Evolutionary conservation across 2,329 filamentous ascomycete genomes (phyloP).

Genomic region (Ophiostoma pallidulum): DNA sequence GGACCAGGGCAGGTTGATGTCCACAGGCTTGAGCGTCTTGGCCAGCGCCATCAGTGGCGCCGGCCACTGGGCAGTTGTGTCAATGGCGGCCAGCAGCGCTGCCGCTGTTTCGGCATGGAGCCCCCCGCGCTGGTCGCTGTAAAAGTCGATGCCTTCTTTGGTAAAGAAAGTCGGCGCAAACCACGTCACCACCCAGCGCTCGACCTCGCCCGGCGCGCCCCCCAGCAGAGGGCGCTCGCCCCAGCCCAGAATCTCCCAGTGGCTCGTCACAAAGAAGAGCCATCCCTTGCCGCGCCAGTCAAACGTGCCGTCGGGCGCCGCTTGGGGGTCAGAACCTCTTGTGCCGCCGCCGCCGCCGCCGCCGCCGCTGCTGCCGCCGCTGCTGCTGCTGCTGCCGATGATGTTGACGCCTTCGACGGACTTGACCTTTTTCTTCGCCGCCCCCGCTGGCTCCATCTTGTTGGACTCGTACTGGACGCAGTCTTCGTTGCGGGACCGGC

Average conservation of each 20-base stretch:
- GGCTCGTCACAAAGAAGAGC: conserved; percentile 60
- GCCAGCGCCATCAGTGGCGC: conserved; percentile 44
- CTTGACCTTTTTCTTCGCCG: conserved; percentile 39
- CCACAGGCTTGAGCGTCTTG: conserved; percentile 40
- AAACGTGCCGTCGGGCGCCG: conserved; percentile 42
- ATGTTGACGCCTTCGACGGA: conserved; percentile 55
- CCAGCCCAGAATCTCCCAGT: conserved; percentile 77
- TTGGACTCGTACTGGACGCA: conserved; percentile 59
- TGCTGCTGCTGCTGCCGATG: no score
- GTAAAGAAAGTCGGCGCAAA: conserved; percentile 80
- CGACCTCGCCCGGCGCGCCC: conserved; percentile 25
- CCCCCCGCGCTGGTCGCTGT: conserved; percentile 54
- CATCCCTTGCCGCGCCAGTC: conserved; percentile 71
- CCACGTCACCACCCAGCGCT: conserved; percentile 72
- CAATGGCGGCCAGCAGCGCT: conserved; percentile 17
- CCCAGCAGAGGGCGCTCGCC: conserved; percentile 42
- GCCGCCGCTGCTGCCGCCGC: conserved; percentile 19
- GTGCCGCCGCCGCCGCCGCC: conserved; percentile 16
- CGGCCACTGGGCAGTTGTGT: conserved; percentile 30
- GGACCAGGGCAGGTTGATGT: conserved; percentile 43
- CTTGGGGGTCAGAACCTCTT: no score
- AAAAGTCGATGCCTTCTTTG: conserved; percentile 71
- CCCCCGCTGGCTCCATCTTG: conserved; percentile 30
- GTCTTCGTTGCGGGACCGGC: conserved; percentile 51
- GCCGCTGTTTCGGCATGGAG: conserved; percentile 41